Evolutionary conservation across 225 moss, liverwort and hornwort genomes (phyloP).

Genomic region (Pleurozium schreberi): DNA sequence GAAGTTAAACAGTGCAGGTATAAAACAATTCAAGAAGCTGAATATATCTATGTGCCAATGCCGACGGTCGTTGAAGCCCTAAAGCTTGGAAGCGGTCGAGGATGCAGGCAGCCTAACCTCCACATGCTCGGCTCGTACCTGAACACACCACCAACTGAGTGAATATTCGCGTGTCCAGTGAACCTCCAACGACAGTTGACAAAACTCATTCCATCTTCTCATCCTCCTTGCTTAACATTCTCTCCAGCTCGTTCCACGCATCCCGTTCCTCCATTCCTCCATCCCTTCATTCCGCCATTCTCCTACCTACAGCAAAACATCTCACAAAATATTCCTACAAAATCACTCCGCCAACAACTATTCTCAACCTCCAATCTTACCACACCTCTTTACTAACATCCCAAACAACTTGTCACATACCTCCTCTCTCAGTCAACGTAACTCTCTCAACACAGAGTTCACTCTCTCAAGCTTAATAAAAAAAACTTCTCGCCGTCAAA

Average conservation of each 20-base stretch:
- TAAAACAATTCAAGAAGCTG: slow-evolving; percentile 1
- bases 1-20: background rate
- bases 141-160: slow-evolving; percentile 24
- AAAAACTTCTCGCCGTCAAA: background rate
- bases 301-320: background rate
- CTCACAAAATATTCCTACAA: background rate
- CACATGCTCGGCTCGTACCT: slow-evolving; percentile 46
- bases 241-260: background rate
- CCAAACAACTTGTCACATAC: background rate
- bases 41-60: slow-evolving; percentile 48
- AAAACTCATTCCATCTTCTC: background rate
- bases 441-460: background rate
- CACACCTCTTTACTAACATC: background rate
- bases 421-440: background rate
- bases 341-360: slow-evolving; percentile 5
- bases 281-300: background rate
- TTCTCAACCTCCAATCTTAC: background rate
- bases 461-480: background rate
- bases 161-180: slow-evolving; percentile 26
- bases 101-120: slow-evolving; percentile 43
- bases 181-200: background rate
- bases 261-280: background rate
- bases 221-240: background rate
- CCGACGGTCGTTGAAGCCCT: slow-evolving; percentile 32
- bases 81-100: slow-evolving; percentile 11